Percentiles rank a stretch among this genome's conserved stretches.
phyloP scores from a whole-genome alignment of 139 green algal species.

The Tetratostichococcus sp. region DNA sequence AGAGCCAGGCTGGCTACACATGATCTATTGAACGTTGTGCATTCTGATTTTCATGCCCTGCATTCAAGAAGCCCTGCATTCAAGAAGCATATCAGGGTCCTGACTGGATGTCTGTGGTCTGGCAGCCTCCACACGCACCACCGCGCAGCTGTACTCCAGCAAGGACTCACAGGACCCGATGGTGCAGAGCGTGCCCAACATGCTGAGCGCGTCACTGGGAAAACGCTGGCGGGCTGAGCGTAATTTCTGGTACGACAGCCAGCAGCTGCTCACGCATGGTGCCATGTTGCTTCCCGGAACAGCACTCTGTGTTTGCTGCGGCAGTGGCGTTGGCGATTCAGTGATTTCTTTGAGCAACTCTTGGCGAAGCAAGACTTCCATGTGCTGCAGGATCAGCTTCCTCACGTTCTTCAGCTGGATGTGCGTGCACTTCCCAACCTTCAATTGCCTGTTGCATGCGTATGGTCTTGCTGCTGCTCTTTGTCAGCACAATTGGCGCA shows the following conservation, averaged over 20 bases:
- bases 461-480: too few relatives aligned
- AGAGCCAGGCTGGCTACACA: too few relatives aligned
- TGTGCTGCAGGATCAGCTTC: slow-evolving; percentile 32
- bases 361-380: too few relatives aligned
- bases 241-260: too few relatives aligned
- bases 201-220: slow-evolving; percentile 23
- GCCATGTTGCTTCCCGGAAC: too few relatives aligned
- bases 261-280: too few relatives aligned
- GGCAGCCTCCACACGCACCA: not conserved
- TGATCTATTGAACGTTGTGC: too few relatives aligned
- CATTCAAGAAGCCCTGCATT: not conserved
- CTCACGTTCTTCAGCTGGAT: slow-evolving; percentile 26
- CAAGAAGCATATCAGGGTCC: not conserved
- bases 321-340: too few relatives aligned
- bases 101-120: too few relatives aligned
- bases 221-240: slow-evolving; percentile 52
- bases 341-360: too few relatives aligned
- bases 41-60: not conserved
- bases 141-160: not conserved
- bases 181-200: slow-evolving; percentile 19
- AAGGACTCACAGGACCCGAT: not conserved
- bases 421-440: slow-evolving; percentile 4
- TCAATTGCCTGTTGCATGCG: not conserved
- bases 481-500: too few relatives aligned
- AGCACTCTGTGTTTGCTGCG: too few relatives aligned